Conservation (phyloP, 257 asterid genomes). For the Rhazya stricta region DNA sequence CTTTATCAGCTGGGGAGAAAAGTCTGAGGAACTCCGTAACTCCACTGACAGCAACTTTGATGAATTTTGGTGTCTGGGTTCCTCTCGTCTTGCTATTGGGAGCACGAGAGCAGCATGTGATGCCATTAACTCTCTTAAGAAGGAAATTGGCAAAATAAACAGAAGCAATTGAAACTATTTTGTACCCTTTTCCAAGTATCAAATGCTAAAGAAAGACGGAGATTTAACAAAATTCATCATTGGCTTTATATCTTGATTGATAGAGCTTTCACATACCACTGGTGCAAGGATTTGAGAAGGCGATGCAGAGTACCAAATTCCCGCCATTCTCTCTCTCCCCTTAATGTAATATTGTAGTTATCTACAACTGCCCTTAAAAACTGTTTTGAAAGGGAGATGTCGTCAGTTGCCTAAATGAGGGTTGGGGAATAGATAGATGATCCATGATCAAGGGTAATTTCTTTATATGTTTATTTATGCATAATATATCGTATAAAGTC, state of each 20-base stretch:
- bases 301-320: background rate
- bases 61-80: conserved; percentile 44
- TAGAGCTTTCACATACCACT: background rate
- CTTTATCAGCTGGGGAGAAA: conserved; percentile 30
- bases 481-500: too few relatives aligned
- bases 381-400: too few relatives aligned
- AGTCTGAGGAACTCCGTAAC: conserved; percentile 61
- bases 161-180: background rate
- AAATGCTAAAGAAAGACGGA: background rate
- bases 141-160: background rate
- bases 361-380: too few relatives aligned
- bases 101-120: conserved; percentile 46
- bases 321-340: background rate
- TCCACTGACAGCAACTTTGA: conserved; percentile 59
- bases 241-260: background rate
- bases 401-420: too few relatives aligned
- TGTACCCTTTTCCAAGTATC: background rate
- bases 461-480: too few relatives aligned
- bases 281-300: background rate
- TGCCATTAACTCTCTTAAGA: conserved; percentile 28
- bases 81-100: conserved; percentile 31
- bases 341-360: too few relatives aligned
- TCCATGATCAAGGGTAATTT: too few relatives aligned
- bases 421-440: too few relatives aligned
- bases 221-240: background rate